A percentile compares a stretch with the other conserved stretches of the same genome.
phyloP scores from a whole-genome alignment of 768 basidiomycete genomes.

The Collybiopsis luxurians region DNA sequence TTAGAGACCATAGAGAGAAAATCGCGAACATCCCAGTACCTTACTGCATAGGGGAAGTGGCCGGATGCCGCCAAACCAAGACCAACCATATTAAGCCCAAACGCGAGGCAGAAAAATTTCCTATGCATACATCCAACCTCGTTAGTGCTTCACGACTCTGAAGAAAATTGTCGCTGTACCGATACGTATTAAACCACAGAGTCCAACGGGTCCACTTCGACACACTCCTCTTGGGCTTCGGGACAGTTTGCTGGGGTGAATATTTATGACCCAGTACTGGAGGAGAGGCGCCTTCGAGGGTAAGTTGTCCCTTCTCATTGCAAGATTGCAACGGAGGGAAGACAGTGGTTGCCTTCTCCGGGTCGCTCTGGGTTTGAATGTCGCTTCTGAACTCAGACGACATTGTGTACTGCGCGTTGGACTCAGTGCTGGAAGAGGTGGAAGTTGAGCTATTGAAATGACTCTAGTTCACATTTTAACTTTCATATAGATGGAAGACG shows the following conservation, averaged over 20 bases:
- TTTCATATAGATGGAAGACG: conserved; percentile 7
- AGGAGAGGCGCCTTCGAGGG: no score
- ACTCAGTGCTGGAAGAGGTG: background rate
- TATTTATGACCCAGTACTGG: conserved; percentile 38
- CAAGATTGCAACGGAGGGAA: conserved; percentile 26
- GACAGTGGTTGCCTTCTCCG: conserved; percentile 56
- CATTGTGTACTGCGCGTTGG: conserved; percentile 29
- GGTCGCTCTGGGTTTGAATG: conserved; percentile 44
- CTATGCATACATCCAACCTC: no score
- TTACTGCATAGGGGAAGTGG: conserved; percentile 64
- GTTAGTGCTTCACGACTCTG: no score
- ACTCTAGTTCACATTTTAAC: no score
- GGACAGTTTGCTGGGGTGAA: conserved; percentile 27
- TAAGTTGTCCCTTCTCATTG: conserved; percentile 42
- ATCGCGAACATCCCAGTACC: no score
- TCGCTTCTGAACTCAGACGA: conserved; percentile 36
- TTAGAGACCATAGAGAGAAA: no score
- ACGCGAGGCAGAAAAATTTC: conserved; percentile 65
- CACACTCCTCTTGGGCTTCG: conserved; percentile 50
- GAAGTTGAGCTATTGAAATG: background rate
- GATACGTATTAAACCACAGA: conserved; percentile 73
- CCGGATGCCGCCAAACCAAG: conserved; percentile 61
- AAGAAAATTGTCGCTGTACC: conserved; percentile 32
- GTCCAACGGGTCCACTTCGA: conserved; percentile 58
- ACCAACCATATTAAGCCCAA: conserved; percentile 61